Conservation (phyloP, 2,329 filamentous ascomycete species). For the Arthrinium phaeospermum region DNA sequence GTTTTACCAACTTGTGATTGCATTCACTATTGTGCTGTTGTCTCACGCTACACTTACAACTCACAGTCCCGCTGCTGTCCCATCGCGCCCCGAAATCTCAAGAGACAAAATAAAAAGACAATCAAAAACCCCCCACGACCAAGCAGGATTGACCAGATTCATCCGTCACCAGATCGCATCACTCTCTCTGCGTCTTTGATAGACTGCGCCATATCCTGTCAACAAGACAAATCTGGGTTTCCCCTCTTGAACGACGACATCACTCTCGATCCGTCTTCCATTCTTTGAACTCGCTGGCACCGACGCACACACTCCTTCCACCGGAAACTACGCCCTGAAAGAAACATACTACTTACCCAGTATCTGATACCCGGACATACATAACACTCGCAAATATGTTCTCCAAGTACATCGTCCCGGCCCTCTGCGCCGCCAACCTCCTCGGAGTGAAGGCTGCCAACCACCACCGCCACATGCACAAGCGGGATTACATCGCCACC, state of each 20-base stretch:
- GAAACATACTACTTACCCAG: constrained; percentile 3
- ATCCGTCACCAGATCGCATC: constrained; percentile 30
- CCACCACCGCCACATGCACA: constrained; percentile 37
- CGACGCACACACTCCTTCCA: constrained; percentile 21
- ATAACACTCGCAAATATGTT: constrained; percentile 36
- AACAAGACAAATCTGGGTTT: not conserved
- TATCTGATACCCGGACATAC: constrained; percentile 25
- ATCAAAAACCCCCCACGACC: constrained; percentile 17
- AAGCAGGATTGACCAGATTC: constrained; percentile 23
- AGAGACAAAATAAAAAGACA: not conserved
- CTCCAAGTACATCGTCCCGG: constrained; percentile 37
- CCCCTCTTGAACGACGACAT: constrained; percentile 4
- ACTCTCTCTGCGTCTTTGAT: constrained; percentile 39
- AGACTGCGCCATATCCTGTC: constrained; percentile 30
- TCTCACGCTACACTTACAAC: constrained; percentile 31
- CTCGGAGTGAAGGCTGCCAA: constrained; percentile 33
- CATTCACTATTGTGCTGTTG: constrained; percentile 27
- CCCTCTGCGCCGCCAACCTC: constrained; percentile 38
- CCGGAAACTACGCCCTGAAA: constrained; percentile 19
- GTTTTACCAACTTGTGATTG: constrained; percentile 22
- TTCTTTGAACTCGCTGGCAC: constrained; percentile 23
- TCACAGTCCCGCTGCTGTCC: constrained; percentile 22
- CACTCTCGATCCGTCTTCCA: not conserved
- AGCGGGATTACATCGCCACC: constrained; percentile 37
- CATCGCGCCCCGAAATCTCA: constrained; percentile 23